phyloP scores from a whole-genome alignment of 2,329 filamentous ascomycete species.

The Ophiostoma australiae region DNA sequence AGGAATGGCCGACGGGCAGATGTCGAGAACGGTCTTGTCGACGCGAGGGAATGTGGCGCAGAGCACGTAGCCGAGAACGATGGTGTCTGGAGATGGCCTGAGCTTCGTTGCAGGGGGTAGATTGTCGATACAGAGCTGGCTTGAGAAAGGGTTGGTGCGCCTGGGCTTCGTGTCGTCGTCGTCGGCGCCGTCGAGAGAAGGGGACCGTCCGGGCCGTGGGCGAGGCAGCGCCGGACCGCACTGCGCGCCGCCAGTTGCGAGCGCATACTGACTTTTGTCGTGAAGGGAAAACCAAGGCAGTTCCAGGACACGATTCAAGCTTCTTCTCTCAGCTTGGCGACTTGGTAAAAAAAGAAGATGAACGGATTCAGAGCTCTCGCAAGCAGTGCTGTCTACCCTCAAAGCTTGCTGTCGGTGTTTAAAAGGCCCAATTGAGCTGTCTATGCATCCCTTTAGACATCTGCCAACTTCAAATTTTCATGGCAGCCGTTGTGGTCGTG shows the following conservation, averaged over 20 bases:
- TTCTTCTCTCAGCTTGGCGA: background rate
- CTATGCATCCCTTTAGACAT: background rate
- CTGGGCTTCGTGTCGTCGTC: background rate
- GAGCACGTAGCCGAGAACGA: background rate
- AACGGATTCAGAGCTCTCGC: background rate
- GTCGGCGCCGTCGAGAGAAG: slow-evolving; percentile 1
- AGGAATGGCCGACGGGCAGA: slow-evolving; percentile 53
- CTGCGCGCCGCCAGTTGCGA: slow-evolving; percentile 54
- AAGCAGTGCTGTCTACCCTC: background rate
- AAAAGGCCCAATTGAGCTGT: background rate
- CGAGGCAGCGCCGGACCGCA: slow-evolving; percentile 54
- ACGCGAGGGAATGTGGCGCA: background rate
- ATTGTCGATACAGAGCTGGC: background rate
- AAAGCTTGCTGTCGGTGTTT: background rate
- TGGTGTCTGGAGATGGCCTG: background rate
- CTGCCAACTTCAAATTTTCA: background rate
- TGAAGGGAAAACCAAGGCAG: background rate
- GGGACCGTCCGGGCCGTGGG: slow-evolving; percentile 12
- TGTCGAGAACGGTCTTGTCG: slow-evolving; percentile 16
- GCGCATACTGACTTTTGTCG: slow-evolving; percentile 43
- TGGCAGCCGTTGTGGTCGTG: background rate
- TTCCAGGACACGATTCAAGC: background rate
- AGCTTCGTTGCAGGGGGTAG: background rate
- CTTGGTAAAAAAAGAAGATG: background rate
- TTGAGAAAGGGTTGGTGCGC: background rate